Evolutionary conservation across 768 basidiomycete species (phyloP).

Genomic region (Chiua virens): DNA sequence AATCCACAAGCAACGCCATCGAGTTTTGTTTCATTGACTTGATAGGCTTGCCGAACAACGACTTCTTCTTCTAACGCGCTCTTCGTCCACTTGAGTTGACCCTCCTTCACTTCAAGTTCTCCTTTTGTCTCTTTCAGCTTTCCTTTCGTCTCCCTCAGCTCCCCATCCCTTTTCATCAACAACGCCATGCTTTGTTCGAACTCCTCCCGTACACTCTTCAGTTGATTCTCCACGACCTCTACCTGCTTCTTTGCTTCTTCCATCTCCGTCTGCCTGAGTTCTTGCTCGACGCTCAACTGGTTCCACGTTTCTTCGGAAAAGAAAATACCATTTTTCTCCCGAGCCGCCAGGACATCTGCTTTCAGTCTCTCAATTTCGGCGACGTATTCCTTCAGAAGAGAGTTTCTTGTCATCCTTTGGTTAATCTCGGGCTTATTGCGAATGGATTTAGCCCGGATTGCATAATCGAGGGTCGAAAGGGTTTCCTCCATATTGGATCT

Average conservation of each 20-base stretch:
- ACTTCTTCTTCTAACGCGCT: constrained; percentile 75
- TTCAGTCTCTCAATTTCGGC: constrained; percentile 93
- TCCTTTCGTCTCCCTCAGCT: constrained; percentile 63
- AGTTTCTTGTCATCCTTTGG: constrained; percentile 89
- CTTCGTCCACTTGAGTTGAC: constrained; percentile 58
- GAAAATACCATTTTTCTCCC: constrained; percentile 96
- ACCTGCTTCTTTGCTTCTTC: constrained; percentile 83
- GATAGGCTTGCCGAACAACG: constrained; percentile 74
- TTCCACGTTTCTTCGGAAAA: constrained; percentile 91
- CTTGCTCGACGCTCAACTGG: constrained; percentile 75
- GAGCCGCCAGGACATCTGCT: constrained; percentile 83
- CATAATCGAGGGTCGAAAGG: constrained; percentile 95
- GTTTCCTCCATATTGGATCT: constrained; percentile 96
- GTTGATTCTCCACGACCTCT: constrained; percentile 79
- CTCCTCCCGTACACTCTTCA: constrained; percentile 79
- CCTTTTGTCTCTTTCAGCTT: constrained; percentile 53
- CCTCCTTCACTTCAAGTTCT: constrained; percentile 52
- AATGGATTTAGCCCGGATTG: constrained; percentile 92
- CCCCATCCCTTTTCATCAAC: constrained; percentile 71
- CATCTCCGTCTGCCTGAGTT: constrained; percentile 71
- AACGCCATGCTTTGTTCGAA: constrained; percentile 87
- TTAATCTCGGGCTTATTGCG: constrained; percentile 95
- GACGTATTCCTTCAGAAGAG: constrained; percentile 90
- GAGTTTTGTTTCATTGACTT: constrained; percentile 67
- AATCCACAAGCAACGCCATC: constrained; percentile 73